These are phyloP conservation scores for Ceratobasidium sp. DNA, from an alignment of 1,284 basidiomycete species.

Conservation along the genomic window DNA sequence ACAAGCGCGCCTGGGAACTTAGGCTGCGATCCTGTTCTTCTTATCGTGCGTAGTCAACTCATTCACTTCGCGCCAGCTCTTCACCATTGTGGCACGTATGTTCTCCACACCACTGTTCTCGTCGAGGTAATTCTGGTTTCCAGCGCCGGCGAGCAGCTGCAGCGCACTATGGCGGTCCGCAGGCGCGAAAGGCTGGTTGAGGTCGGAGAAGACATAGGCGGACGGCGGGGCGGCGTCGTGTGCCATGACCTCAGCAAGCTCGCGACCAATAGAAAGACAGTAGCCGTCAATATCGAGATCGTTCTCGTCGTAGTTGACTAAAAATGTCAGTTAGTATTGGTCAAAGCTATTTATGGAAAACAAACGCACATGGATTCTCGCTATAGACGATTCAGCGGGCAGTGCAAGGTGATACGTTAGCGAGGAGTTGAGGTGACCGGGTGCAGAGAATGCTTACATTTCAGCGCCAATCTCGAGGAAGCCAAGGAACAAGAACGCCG, in stretches of 20 bases:
- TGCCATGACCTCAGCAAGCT: slow-evolving; percentile 74
- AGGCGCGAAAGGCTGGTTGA: slow-evolving; percentile 75
- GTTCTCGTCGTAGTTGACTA: slow-evolving; percentile 61
- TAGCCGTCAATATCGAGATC: slow-evolving; percentile 75
- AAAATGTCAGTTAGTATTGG: neutral
- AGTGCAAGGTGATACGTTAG: too few relatives aligned
- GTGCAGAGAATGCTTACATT: too few relatives aligned
- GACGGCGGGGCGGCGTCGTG: slow-evolving; percentile 51
- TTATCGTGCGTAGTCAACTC: slow-evolving; percentile 42
- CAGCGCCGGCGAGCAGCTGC: too few relatives aligned
- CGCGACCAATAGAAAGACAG: slow-evolving; percentile 69
- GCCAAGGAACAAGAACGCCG: slow-evolving; percentile 52
- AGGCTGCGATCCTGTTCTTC: slow-evolving; percentile 38
- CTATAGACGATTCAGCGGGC: too few relatives aligned
- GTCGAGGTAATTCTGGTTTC: slow-evolving; percentile 57
- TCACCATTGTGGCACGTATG: slow-evolving; percentile 64
- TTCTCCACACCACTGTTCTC: slow-evolving; percentile 61
- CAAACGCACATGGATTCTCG: slow-evolving; percentile 73
- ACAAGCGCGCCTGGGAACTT: too few relatives aligned
- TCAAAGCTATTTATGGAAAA: neutral
- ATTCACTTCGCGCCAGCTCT: slow-evolving; percentile 62
- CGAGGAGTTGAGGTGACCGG: slow-evolving; percentile 60
- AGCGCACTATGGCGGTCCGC: slow-evolving; percentile 68
- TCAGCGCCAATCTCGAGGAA: slow-evolving; percentile 78
- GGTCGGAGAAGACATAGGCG: slow-evolving; percentile 63